phyloP scores from a whole-genome alignment of 441 rosid genomes.

The Syzygium malaccense region DNA sequence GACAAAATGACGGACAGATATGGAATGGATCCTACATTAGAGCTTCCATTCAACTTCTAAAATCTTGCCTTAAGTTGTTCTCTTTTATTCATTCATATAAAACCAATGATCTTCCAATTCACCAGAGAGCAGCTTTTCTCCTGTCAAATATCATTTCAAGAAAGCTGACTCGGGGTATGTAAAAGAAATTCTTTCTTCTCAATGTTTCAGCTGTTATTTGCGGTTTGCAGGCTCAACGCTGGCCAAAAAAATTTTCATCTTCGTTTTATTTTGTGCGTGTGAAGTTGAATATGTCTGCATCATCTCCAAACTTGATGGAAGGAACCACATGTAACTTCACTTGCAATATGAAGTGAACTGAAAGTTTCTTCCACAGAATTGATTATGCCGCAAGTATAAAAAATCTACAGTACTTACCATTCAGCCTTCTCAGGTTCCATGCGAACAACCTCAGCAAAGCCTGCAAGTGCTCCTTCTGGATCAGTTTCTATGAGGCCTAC shows the following conservation, averaged over 20 bases:
- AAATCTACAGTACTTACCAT: slow-evolving; percentile 45
- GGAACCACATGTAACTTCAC: neutral
- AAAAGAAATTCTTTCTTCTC: neutral
- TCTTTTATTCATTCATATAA: neutral
- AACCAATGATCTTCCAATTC: neutral
- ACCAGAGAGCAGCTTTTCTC: neutral
- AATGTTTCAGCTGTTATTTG: neutral
- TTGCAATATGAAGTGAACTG: neutral
- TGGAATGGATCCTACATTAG: neutral
- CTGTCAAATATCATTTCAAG: neutral
- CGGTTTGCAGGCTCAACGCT: neutral
- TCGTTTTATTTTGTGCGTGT: neutral
- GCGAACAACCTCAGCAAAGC: slow-evolving; percentile 84
- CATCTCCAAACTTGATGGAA: neutral
- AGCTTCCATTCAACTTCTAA: neutral
- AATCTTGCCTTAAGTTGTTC: neutral
- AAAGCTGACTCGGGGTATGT: neutral
- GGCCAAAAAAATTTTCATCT: neutral
- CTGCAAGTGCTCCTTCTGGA: slow-evolving; percentile 89
- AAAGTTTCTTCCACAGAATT: neutral
- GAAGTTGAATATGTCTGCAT: neutral
- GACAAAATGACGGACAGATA: neutral
- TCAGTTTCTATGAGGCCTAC: slow-evolving; percentile 89
- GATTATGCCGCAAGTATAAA: neutral
- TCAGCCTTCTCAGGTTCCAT: slow-evolving; percentile 99